These are phyloP conservation scores for Spathaspora sp. DNA, from an alignment of 1,139 yeast species.

Conservation along the genomic window DNA sequence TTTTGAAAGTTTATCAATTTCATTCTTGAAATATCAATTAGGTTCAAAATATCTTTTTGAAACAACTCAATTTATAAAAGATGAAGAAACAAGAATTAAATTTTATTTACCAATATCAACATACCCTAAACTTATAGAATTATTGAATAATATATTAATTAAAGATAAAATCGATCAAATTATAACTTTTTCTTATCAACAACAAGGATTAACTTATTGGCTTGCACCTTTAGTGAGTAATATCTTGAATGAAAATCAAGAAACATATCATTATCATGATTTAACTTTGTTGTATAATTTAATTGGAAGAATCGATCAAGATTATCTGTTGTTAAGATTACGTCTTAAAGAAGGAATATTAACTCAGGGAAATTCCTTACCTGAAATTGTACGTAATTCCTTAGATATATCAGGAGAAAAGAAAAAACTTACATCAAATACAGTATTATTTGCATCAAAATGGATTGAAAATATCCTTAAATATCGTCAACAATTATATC, in stretches of 20 bases:
- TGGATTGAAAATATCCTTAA: conserved; percentile 68
- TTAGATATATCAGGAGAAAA: conserved; percentile 10
- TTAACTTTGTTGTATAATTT: conserved; percentile 51
- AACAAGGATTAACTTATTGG: conserved; percentile 61
- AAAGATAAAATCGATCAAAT: conserved; percentile 53
- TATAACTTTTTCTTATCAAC: conserved; percentile 44
- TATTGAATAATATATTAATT: conserved; percentile 64
- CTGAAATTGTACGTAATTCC: conserved; percentile 27
- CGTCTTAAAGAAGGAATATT: conserved; percentile 51
- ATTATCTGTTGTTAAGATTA: conserved; percentile 48
- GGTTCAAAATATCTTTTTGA: conserved; percentile 59
- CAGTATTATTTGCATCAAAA: conserved; percentile 56
- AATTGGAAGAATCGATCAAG: conserved; percentile 53
- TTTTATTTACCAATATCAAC: conserved; percentile 58
- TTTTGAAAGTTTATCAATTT: conserved; percentile 49
- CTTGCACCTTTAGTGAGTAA: conserved; percentile 33
- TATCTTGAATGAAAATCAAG: conserved; percentile 14
- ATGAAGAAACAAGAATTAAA: conserved; percentile 57
- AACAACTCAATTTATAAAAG: conserved; percentile 51
- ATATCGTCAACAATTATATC: conserved; percentile 53
- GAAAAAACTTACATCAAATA: conserved; percentile 13
- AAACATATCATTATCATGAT: conserved; percentile 18
- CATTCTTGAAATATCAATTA: conserved; percentile 32
- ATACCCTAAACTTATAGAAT: conserved; percentile 49
- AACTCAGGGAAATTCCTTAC: conserved; percentile 34